phyloP scores from a whole-genome alignment of 805 yeast species.

The Suhomyces faveliae region DNA sequence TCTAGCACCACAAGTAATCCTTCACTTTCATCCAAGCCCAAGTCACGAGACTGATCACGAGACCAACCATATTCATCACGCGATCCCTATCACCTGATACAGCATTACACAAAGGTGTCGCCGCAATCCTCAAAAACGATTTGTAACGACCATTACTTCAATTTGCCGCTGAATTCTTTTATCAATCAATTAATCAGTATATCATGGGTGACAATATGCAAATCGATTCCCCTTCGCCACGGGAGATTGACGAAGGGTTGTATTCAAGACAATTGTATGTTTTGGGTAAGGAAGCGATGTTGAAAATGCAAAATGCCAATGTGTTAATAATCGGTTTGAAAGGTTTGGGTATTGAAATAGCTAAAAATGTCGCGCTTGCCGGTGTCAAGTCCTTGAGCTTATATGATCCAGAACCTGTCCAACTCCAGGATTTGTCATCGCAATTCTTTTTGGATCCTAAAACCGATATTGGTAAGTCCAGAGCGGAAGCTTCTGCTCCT shows the following conservation, averaged over 20 bases:
- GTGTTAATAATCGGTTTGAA: slow-evolving; percentile 88
- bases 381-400: slow-evolving; percentile 91
- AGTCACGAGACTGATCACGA: neutral
- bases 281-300: slow-evolving; percentile 96
- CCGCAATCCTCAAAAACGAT: neutral
- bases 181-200: neutral
- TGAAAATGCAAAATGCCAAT: slow-evolving; percentile 90
- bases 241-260: slow-evolving; percentile 80
- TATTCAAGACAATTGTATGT: slow-evolving; percentile 97
- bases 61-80: too few species aligned
- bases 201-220: slow-evolving; percentile 36
- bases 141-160: neutral
- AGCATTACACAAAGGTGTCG: neutral
- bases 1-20: too few species aligned
- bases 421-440: slow-evolving; percentile 72
- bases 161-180: neutral
- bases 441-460: slow-evolving; percentile 75
- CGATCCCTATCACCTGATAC: neutral
- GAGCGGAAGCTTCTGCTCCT: slow-evolving; percentile 70
- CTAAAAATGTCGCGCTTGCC: slow-evolving; percentile 93
- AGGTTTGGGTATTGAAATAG: slow-evolving; percentile 94
- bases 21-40: neutral
- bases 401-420: slow-evolving; percentile 74
- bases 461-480: slow-evolving; percentile 69
- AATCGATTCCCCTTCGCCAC: slow-evolving; percentile 39